Base-by-base conservation (phyloP, 768 basidiomycete species). In the Lactifluus volemus region DNA sequence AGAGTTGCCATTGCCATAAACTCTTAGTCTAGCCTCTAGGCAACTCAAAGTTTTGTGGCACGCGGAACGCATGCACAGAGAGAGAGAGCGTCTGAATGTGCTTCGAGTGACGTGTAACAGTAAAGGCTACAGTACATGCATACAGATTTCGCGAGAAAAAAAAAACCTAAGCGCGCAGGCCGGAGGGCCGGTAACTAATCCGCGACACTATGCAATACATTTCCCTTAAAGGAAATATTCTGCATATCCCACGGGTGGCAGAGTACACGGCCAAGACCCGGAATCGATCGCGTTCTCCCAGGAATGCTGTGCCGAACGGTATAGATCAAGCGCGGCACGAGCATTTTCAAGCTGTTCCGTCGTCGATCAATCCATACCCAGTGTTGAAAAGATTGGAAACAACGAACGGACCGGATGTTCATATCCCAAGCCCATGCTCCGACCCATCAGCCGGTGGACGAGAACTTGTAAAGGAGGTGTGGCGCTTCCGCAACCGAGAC, bases 261-360 rank as follows among this genome's bases (percentile, higher is more conserved):
- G 53, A 4, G 36, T 36, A 55, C 64, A 65, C 4, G 82, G 82
- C 82, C 82, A 83, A 19, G 71, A 72, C 14, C 80, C 78, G 8
- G 74, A 69, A 34, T 69, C 61, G 14, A 83, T 71, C 7, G 75
- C 68, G 10, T 65, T 70, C 65, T 84, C 82, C 72, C 82, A 83
- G 19, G 73, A 62, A n/a, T 72, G 70, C 64, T 81, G 78, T 61
- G 73, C 78, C 5, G 76, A 79, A 34, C 81, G 77, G 70, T 81
- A 83, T 21, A 83, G 67, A 68, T 82, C 79, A 56, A 83, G 73
- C 11, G 76, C 74, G 14, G 79, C 80, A 10, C 80, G 76, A 29
- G 79, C 79, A 55, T 73, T 67, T 67, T 83, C 82, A 30, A 79
- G 67, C 82, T 81, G 60, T 59, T 25, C 12, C 21, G 7, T 42